Percentiles rank a stretch among this genome's conserved stretches.
Evolutionary conservation across 2,329 filamentous ascomycete genomes (phyloP).

Genomic region (Clonostachys sp.): DNA sequence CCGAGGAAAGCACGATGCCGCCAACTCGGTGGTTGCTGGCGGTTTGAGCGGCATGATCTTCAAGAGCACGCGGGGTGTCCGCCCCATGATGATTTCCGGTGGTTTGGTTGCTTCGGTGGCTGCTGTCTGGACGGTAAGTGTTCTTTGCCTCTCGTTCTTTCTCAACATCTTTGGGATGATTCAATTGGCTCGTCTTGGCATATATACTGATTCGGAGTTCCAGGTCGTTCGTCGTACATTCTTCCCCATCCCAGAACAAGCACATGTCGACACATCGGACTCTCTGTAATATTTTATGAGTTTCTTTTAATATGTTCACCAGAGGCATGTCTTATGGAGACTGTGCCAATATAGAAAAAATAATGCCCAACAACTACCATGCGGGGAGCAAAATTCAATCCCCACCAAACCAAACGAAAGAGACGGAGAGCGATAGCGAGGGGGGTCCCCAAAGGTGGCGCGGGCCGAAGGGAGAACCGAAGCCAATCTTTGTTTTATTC

Average conservation of each 20-base stretch:
- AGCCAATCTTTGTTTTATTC: no score
- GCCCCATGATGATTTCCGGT: conserved; percentile 92
- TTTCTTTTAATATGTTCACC: no score
- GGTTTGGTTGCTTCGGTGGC: conserved; percentile 84
- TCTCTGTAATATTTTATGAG: conserved; percentile 1
- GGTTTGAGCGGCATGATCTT: conserved; percentile 89
- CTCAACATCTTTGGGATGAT: neutral
- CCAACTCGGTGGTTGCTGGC: conserved; percentile 84
- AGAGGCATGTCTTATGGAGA: no score
- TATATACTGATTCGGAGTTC: neutral
- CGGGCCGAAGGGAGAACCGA: no score
- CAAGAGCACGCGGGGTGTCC: conserved; percentile 86
- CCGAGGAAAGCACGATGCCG: conserved; percentile 81
- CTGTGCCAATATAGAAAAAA: no score
- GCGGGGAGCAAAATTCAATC: no score
- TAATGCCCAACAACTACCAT: no score
- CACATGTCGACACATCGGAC: conserved; percentile 4
- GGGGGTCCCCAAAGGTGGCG: no score
- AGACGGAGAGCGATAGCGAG: no score
- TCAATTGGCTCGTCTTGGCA: neutral
- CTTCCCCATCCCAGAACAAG: conserved; percentile 29
- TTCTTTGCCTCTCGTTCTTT: neutral
- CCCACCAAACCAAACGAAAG: no score
- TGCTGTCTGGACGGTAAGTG: conserved; percentile 83
- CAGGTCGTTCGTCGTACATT: conserved; percentile 34